Evolutionary conservation across 2,329 filamentous ascomycete genomes (phyloP).

Genomic region (Aspergillus jensenii): DNA sequence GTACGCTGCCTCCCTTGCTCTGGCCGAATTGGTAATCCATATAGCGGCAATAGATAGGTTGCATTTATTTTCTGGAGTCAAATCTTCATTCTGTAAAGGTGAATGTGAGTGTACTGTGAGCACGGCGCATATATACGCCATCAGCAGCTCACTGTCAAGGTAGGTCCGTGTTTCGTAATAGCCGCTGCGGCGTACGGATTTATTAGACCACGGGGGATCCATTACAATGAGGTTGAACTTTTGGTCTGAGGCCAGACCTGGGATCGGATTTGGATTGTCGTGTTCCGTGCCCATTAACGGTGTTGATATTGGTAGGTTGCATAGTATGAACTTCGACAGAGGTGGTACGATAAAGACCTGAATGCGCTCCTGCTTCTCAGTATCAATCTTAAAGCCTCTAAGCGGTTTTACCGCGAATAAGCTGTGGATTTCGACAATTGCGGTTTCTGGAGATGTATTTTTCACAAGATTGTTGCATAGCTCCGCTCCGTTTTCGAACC

Average conservation of each 20-base stretch:
- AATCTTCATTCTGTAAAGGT: background rate
- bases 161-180: constrained; percentile 45
- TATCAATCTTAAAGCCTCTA: background rate
- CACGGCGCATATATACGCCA: constrained; percentile 41
- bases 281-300: background rate
- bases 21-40: constrained; percentile 62
- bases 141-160: constrained; percentile 29
- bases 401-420: constrained; percentile 13
- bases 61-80: background rate
- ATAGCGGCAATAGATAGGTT: constrained; percentile 49
- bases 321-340: constrained; percentile 48
- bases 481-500: background rate
- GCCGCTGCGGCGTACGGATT: constrained; percentile 55
- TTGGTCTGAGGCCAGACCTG: constrained; percentile 23
- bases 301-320: constrained; percentile 30
- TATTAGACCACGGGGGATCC: constrained; percentile 65
- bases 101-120: constrained; percentile 41
- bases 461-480: background rate
- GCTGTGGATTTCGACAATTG: constrained; percentile 10
- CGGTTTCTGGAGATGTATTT: constrained; percentile 8
- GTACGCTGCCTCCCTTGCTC: constrained; percentile 49
- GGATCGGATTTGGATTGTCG: constrained; percentile 21
- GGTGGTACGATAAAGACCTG: constrained; percentile 49
- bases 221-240: constrained; percentile 61
- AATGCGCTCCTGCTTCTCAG: constrained; percentile 21